Evolutionary conservation across 208 protist genomes (phyloP).

Genomic region (Angomonas ambiguus): DNA sequence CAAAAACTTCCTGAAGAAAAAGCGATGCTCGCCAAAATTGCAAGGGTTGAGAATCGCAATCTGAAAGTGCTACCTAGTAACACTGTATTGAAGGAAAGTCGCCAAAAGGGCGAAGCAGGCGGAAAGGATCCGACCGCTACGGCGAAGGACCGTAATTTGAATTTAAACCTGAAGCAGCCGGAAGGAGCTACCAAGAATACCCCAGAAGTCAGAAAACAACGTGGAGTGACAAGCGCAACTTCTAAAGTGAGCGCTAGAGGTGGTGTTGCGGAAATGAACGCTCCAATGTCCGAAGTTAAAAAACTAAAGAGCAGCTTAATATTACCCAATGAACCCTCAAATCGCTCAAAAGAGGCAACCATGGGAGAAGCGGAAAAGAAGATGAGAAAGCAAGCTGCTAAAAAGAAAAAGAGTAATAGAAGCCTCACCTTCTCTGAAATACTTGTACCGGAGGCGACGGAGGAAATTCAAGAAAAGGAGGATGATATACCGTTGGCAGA

Average conservation of each 20-base stretch:
- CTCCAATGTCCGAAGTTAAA: neutral
- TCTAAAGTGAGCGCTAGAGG: neutral
- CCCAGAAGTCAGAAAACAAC: neutral
- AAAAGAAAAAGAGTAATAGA: slow-evolving; percentile 1
- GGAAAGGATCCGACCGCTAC: neutral
- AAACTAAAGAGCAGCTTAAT: slow-evolving; percentile 10
- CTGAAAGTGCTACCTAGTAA: neutral
- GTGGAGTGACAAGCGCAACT: neutral
- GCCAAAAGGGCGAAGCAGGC: slow-evolving; percentile 12
- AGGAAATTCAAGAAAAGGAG: slow-evolving; percentile 1
- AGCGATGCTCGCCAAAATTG: slow-evolving; percentile 24
- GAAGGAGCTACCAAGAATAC: neutral
- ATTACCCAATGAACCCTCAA: neutral
- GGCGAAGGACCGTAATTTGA: neutral
- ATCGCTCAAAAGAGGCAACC: slow-evolving; percentile 26
- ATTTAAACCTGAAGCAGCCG: neutral
- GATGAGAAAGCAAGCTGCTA: neutral
- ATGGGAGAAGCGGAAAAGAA: slow-evolving; percentile 17
- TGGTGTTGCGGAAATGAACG: neutral
- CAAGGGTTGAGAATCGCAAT: neutral
- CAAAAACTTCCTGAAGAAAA: slow-evolving; percentile 31
- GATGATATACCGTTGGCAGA: neutral
- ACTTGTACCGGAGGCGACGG: neutral
- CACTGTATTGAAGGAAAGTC: neutral
- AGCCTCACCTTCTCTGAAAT: slow-evolving; percentile 7